Evolutionary conservation across 1,284 basidiomycete species (phyloP).

Genomic region (Ustilago curta): DNA sequence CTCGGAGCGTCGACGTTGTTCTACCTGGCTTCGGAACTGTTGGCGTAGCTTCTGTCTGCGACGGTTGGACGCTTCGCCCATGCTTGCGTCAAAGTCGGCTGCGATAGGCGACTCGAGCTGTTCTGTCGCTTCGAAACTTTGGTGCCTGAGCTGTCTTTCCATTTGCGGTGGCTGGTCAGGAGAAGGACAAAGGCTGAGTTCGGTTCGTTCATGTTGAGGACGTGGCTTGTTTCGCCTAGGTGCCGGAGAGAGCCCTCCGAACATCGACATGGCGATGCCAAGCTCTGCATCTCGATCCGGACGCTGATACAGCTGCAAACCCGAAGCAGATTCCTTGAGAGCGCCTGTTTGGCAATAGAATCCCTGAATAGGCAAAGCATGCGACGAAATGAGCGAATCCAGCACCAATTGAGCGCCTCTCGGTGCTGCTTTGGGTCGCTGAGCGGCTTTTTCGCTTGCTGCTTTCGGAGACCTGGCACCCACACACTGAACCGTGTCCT

Average conservation of each 20-base stretch:
- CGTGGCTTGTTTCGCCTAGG: no score
- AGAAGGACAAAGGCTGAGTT: no score
- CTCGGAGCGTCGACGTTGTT: neutral
- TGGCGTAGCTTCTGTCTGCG: conserved; percentile 4
- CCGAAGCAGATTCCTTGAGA: neutral
- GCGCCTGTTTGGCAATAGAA: conserved; percentile 29
- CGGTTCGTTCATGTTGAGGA: no score
- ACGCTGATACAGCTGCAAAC: neutral
- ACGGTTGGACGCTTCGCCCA: conserved; percentile 7
- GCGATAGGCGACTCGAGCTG: neutral
- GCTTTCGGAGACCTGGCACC: neutral
- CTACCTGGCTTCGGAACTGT: conserved; percentile 9
- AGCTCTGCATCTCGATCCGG: neutral
- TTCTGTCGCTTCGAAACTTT: conserved; percentile 2
- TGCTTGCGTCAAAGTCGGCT: neutral
- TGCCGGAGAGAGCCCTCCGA: no score
- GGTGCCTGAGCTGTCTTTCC: neutral
- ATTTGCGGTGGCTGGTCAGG: neutral
- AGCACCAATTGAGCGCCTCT: conserved; percentile 26
- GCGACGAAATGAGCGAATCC: conserved; percentile 41
- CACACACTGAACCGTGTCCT: no score
- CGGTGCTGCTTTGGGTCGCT: neutral
- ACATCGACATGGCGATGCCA: neutral
- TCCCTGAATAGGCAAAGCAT: conserved; percentile 38
- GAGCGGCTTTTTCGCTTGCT: no score